phyloP scores from a whole-genome alignment of 805 yeast genomes.

The Torulaspora quercuum region DNA sequence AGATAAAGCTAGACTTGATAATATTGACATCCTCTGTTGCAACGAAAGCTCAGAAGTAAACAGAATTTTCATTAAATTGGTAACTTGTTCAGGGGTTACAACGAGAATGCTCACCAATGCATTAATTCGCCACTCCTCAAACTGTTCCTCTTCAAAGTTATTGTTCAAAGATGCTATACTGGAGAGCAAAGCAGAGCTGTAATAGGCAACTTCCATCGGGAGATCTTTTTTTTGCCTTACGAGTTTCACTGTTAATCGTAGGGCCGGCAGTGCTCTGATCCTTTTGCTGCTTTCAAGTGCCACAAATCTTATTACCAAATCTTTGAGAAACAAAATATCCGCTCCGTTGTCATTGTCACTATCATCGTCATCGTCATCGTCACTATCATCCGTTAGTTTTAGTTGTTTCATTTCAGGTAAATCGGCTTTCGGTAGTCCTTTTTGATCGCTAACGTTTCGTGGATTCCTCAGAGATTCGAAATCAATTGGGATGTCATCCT shows the following conservation, averaged over 20 bases:
- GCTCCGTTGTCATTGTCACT: slow-evolving; percentile 38
- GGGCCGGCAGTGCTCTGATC: slow-evolving; percentile 41
- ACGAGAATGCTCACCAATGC: slow-evolving; percentile 63
- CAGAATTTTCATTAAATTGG: slow-evolving; percentile 42
- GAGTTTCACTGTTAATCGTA: slow-evolving; percentile 45
- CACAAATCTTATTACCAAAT: slow-evolving; percentile 55
- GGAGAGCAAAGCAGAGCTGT: slow-evolving; percentile 52
- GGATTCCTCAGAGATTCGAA: slow-evolving; percentile 6
- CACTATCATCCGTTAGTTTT: slow-evolving; percentile 22
- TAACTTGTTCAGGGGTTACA: slow-evolving; percentile 47
- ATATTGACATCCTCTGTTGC: slow-evolving; percentile 66
- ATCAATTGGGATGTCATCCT: slow-evolving; percentile 5
- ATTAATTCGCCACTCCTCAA: slow-evolving; percentile 63
- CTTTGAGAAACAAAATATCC: slow-evolving; percentile 71
- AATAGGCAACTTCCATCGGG: slow-evolving; percentile 58
- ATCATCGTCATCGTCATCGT: slow-evolving; percentile 36
- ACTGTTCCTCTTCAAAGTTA: slow-evolving; percentile 51
- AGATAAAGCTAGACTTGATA: slow-evolving; percentile 65
- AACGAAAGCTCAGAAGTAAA: slow-evolving; percentile 74
- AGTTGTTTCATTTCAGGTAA: background rate
- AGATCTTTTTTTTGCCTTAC: slow-evolving; percentile 60
- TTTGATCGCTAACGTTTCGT: background rate
- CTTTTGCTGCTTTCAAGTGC: slow-evolving; percentile 43
- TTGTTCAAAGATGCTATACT: slow-evolving; percentile 54
- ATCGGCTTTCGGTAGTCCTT: background rate